Conservation (phyloP, 345 rosid species). For the Raphanus raphanistrum region DNA sequence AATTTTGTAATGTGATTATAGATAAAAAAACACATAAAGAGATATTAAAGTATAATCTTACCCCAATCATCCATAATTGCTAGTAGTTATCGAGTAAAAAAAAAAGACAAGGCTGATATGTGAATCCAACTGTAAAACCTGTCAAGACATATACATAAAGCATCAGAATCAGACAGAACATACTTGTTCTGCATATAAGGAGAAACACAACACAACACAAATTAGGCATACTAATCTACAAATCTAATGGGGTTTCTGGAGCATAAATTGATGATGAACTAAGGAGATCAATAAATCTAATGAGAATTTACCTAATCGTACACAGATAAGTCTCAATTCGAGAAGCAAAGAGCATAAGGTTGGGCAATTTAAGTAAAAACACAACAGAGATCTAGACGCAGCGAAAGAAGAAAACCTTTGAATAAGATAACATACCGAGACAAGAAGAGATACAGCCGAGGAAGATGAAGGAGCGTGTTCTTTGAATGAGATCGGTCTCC, state of each 20-base stretch:
- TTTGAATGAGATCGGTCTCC: background rate
- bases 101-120: background rate
- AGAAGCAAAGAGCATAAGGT: background rate
- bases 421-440: background rate
- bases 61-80: conserved; percentile 41
- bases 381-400: background rate
- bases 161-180: background rate
- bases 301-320: background rate
- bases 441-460: background rate
- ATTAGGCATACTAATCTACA: background rate
- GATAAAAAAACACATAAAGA: background rate
- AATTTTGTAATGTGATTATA: background rate
- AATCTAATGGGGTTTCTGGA: background rate
- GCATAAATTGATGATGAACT: background rate
- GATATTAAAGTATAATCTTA: background rate
- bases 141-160: background rate
- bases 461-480: background rate
- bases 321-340: background rate
- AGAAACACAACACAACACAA: background rate
- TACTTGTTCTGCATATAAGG: background rate
- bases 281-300: background rate
- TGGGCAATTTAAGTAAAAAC: background rate
- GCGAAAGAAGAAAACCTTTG: background rate
- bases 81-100: background rate
- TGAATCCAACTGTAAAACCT: conserved; percentile 12